A percentile compares a stretch with the other conserved stretches of the same genome.
phyloP scores from a whole-genome alignment of 2,329 filamentous ascomycete species.

The Nannizziopsis barbatae region DNA sequence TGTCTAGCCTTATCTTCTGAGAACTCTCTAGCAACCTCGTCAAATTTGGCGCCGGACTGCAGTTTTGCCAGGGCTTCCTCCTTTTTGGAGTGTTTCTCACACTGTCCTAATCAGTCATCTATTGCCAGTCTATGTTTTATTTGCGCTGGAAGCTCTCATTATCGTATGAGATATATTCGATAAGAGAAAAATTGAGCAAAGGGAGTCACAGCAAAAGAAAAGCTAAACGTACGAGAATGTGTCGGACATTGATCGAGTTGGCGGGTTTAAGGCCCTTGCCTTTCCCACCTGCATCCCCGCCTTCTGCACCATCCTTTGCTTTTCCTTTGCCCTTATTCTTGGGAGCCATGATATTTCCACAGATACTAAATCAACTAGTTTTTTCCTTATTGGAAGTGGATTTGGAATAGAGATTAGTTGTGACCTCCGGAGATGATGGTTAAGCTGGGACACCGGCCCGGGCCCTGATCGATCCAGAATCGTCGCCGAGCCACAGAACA shows the following conservation, averaged over 20 bases:
- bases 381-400: neutral
- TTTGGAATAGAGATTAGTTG: neutral
- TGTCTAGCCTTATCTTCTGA: constrained; percentile 56
- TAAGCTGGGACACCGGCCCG: too few relatives aligned
- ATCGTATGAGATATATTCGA: neutral
- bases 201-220: neutral
- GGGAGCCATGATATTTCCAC: constrained; percentile 27
- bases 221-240: constrained; percentile 44
- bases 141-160: neutral
- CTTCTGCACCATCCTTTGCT: constrained; percentile 27
- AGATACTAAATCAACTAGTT: neutral
- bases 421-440: neutral
- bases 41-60: constrained; percentile 49
- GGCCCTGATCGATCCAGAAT: too few relatives aligned
- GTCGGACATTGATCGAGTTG: constrained; percentile 53
- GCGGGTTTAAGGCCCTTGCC: constrained; percentile 45
- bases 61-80: constrained; percentile 54
- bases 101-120: constrained; percentile 25
- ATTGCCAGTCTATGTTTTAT: neutral
- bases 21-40: constrained; percentile 53
- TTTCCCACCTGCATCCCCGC: constrained; percentile 24
- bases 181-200: neutral
- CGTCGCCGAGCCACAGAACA: too few relatives aligned
- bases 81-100: constrained; percentile 54
- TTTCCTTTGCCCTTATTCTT: constrained; percentile 34